phyloP scores from a whole-genome alignment of 192 early-diverging fungal genomes.

The Gigaspora rosea region DNA sequence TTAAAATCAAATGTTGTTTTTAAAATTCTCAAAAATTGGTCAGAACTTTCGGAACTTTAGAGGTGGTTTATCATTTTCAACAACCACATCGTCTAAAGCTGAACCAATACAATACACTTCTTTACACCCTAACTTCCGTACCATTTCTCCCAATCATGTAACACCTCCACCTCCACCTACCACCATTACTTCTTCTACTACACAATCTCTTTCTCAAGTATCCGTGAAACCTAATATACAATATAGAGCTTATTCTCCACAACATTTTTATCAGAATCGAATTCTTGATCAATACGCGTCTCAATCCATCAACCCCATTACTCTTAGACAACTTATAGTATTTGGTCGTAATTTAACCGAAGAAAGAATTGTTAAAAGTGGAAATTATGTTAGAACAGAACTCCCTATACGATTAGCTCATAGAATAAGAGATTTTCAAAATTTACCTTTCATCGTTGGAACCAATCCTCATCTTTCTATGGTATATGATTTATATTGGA shows the following conservation, averaged over 20 bases:
- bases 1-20: too few species aligned
- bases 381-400: conserved; percentile 91
- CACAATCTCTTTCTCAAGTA: not conserved
- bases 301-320: conserved; percentile 77
- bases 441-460: conserved; percentile 89
- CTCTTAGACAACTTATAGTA: conserved; percentile 86
- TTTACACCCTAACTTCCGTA: not conserved
- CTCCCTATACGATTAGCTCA: conserved; percentile 88
- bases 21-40: too few species aligned
- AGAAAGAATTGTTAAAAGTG: conserved; percentile 79
- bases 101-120: conserved; percentile 18
- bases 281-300: conserved; percentile 84
- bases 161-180: not conserved
- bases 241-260: conserved; percentile 39
- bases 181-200: not conserved
- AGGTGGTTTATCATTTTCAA: not conserved
- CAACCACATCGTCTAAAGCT: not conserved
- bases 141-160: not conserved
- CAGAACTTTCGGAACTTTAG: too few species aligned
- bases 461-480: conserved; percentile 87
- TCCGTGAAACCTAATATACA: not conserved
- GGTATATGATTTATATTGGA: conserved; percentile 91
- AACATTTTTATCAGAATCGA: conserved; percentile 91
- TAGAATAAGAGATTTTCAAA: conserved; percentile 91
- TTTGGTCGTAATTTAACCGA: conserved; percentile 86